A percentile compares a stretch with the other conserved stretches of the same genome.
phyloP scores from a whole-genome alignment of 176 grass and related monocot species.

The Carex cristatella region DNA sequence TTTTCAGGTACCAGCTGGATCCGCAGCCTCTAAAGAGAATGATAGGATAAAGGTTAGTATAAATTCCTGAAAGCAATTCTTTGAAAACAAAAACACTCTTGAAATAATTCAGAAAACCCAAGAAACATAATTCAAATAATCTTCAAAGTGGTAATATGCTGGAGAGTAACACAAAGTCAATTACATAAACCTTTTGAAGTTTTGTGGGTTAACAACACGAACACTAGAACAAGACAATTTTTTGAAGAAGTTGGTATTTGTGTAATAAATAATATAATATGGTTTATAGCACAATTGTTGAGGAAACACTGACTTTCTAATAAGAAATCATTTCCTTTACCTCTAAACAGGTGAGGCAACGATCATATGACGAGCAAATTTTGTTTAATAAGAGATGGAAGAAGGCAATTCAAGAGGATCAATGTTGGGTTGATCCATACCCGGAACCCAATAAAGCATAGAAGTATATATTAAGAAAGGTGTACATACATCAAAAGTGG shows the following conservation, averaged over 20 bases:
- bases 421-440: constrained; percentile 75
- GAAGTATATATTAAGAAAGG: neutral
- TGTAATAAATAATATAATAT: neutral
- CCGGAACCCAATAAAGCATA: constrained; percentile 12
- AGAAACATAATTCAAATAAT: neutral
- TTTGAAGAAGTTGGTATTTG: neutral
- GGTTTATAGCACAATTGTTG: neutral
- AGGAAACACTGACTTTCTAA: neutral
- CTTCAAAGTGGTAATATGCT: neutral
- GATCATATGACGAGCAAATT: constrained; percentile 61
- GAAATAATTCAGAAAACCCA: neutral
- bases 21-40: constrained; percentile 1
- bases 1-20: constrained; percentile 16
- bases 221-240: neutral
- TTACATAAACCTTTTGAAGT: neutral
- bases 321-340: constrained; percentile 1
- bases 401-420: constrained; percentile 48
- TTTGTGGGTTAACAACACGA: neutral
- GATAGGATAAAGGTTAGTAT: constrained; percentile 35
- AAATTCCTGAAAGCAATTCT: neutral
- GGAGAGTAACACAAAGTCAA: neutral
- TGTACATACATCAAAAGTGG: neutral
- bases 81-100: neutral
- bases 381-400: constrained; percentile 71
- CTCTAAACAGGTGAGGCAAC: constrained; percentile 41